phyloP scores from a whole-genome alignment of 768 basidiomycete species.

The Calocybe gangraenosa region DNA sequence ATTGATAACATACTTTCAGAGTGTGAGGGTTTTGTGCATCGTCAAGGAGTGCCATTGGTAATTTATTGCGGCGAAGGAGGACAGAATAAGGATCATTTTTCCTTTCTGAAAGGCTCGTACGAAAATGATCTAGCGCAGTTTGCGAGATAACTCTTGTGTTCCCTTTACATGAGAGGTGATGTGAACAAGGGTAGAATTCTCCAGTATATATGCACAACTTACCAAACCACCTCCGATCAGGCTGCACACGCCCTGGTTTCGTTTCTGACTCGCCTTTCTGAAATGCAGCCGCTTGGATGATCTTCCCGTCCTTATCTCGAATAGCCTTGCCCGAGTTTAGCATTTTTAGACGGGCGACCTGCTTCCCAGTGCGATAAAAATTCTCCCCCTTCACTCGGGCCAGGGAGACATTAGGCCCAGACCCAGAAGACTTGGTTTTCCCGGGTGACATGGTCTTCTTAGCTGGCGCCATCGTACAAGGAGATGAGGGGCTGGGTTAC shows the following conservation, averaged over 20 bases:
- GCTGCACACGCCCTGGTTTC: constrained; percentile 86
- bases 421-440: constrained; percentile 38
- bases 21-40: constrained; percentile 79
- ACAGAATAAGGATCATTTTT: constrained; percentile 97
- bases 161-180: constrained; percentile 41
- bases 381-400: constrained; percentile 90
- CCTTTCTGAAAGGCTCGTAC: constrained; percentile 78
- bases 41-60: constrained; percentile 94
- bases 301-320: constrained; percentile 87
- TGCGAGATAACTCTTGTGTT: constrained; percentile 99
- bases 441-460: constrained; percentile 32
- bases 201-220: constrained; percentile 24
- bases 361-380: constrained; percentile 96
- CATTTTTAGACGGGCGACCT: constrained; percentile 83
- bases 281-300: constrained; percentile 90
- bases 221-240: constrained; percentile 98
- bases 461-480: constrained; percentile 34
- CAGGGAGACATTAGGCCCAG: constrained; percentile 51
- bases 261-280: constrained; percentile 94
- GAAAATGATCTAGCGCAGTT: constrained; percentile 92
- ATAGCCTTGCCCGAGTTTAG: constrained; percentile 89
- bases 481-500: constrained; percentile 5
- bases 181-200: constrained; percentile 11
- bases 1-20: constrained; percentile 54
- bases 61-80: constrained; percentile 87